Percentiles rank a stretch among this genome's conserved stretches.
Evolutionary conservation across 2,329 filamentous ascomycete genomes (phyloP).

Genomic region (Botrytis aclada): DNA sequence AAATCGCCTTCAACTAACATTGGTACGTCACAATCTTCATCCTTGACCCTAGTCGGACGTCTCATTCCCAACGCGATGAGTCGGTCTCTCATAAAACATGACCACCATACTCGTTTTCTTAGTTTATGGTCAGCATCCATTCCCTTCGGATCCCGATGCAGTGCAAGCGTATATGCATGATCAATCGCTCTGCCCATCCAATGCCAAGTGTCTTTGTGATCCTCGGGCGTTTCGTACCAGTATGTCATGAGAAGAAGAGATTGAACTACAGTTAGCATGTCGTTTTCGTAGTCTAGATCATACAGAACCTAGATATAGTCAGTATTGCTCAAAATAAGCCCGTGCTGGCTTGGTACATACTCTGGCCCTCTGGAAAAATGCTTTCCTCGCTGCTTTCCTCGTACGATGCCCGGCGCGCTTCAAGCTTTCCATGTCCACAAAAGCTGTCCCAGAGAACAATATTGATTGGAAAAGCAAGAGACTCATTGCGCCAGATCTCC

Average conservation of each 20-base stretch:
- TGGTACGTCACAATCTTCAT: constrained; percentile 89
- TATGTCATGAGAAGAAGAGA: constrained; percentile 90
- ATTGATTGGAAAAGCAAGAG: constrained; percentile 88
- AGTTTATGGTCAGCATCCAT: constrained; percentile 77
- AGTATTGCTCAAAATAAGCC: constrained; percentile 20
- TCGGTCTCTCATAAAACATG: constrained; percentile 90
- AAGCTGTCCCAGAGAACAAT: constrained; percentile 90
- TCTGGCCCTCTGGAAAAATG: constrained; percentile 85
- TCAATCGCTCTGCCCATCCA: constrained; percentile 98
- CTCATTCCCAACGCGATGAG: constrained; percentile 92
- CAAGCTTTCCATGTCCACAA: constrained; percentile 76
- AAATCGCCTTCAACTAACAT: constrained; percentile 86
- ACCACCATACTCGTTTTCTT: constrained; percentile 98
- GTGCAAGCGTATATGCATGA: constrained; percentile 85
- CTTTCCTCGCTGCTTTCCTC: constrained; percentile 78
- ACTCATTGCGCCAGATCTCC: constrained; percentile 69
- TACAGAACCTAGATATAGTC: constrained; percentile 64
- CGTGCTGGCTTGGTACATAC: constrained; percentile 48
- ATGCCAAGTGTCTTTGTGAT: constrained; percentile 97
- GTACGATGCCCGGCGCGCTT: constrained; percentile 72
- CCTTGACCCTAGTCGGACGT: constrained; percentile 85
- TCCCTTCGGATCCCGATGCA: constrained; percentile 79
- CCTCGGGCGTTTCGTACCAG: constrained; percentile 95
- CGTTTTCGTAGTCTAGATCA: constrained; percentile 91
- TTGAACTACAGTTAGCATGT: constrained; percentile 85